phyloP scores from a whole-genome alignment of 2,329 filamentous ascomycete species.

The Sarocladium kiliense region DNA sequence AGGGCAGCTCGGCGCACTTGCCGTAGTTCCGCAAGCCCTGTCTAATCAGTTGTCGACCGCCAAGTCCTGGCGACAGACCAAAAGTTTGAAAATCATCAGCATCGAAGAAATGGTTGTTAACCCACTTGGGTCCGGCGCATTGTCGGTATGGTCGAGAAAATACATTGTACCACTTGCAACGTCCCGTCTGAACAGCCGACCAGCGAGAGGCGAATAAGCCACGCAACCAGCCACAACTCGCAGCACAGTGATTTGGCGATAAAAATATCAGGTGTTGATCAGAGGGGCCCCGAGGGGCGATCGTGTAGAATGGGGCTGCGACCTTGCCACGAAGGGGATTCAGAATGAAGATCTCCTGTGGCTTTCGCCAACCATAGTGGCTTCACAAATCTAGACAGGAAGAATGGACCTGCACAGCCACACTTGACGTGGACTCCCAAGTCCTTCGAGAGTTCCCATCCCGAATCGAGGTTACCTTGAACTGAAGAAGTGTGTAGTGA shows the following conservation, averaged over 20 bases:
- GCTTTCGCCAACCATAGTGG: neutral
- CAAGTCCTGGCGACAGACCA: neutral
- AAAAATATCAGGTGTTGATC: constrained; percentile 14
- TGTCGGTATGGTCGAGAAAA: neutral
- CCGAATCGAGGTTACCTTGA: neutral
- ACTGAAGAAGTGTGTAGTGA: neutral
- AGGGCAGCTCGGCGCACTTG: constrained; percentile 1
- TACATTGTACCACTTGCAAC: neutral
- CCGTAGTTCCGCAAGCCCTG: constrained; percentile 6
- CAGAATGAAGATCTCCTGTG: constrained; percentile 2
- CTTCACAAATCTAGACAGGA: neutral
- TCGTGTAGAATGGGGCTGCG: neutral
- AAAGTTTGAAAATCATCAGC: neutral
- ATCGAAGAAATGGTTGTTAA: neutral
- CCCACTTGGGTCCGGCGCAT: neutral
- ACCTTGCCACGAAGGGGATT: neutral
- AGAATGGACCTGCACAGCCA: constrained; percentile 3
- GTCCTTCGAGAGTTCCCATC: neutral
- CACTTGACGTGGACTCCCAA: neutral
- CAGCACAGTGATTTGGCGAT: constrained; percentile 8
- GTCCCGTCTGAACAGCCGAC: neutral
- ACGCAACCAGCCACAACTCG: constrained; percentile 13
- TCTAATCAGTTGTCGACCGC: neutral
- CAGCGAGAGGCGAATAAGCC: constrained; percentile 12
- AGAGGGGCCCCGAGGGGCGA: constrained; percentile 11